phyloP scores from a whole-genome alignment of 1,139 yeast species.

The Arxiozyma slooffiae region DNA sequence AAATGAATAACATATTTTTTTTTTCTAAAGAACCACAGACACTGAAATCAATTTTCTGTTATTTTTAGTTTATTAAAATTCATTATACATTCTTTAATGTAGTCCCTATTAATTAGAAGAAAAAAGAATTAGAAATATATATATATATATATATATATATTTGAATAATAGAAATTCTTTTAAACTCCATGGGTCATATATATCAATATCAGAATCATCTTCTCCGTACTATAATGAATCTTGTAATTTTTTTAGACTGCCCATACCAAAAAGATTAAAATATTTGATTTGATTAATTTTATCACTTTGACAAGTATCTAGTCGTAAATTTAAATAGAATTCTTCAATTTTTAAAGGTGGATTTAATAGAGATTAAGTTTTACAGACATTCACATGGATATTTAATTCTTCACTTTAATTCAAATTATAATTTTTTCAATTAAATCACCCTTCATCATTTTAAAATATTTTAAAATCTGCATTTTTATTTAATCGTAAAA shows the following conservation, averaged over 20 bases:
- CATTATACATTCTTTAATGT: slow-evolving; percentile 13
- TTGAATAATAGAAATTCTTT: slow-evolving; percentile 16
- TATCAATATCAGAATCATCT: slow-evolving; percentile 12
- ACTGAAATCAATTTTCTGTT: slow-evolving; percentile 23
- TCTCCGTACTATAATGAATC: slow-evolving; percentile 26
- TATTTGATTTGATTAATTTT: slow-evolving; percentile 11
- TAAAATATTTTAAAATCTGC: slow-evolving; percentile 16
- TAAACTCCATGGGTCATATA: slow-evolving; percentile 21
- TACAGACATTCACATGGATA: slow-evolving; percentile 22
- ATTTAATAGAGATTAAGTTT: slow-evolving; percentile 14
- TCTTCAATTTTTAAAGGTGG: slow-evolving; percentile 18
- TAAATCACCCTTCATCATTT: slow-evolving; percentile 10
- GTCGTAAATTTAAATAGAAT: slow-evolving; percentile 22
- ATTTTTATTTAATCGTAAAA: slow-evolving; percentile 15
- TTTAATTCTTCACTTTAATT: slow-evolving; percentile 17
- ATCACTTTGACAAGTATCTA: slow-evolving; percentile 16
- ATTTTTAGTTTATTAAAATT: slow-evolving; percentile 12
- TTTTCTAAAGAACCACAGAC: slow-evolving; percentile 18
- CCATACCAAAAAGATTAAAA: slow-evolving; percentile 19
- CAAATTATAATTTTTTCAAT: slow-evolving; percentile 13
- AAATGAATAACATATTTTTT: slow-evolving; percentile 9
- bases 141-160: slow-evolving; percentile 16
- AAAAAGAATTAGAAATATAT: slow-evolving; percentile 19
- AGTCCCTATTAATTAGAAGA: slow-evolving; percentile 16
- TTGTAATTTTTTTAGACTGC: slow-evolving; percentile 16